Conservation (phyloP, 2,329 filamentous ascomycete species). For the Sporothrix dimorphospora region DNA sequence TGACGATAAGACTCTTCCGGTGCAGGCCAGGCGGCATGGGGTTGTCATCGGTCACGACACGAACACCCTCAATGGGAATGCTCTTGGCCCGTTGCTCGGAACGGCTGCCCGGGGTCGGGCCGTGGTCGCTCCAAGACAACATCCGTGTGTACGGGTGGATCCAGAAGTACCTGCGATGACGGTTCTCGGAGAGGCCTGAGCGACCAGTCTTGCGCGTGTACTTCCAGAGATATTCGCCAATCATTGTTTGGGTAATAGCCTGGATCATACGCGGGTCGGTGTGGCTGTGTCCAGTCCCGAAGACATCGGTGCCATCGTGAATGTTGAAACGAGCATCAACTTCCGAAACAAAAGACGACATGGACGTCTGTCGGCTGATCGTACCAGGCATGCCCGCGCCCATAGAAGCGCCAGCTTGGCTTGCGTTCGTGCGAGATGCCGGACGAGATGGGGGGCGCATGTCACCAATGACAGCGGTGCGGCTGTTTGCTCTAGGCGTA, state of each 20-base stretch:
- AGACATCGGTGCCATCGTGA: slow-evolving; percentile 53
- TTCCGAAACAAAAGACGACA: slow-evolving; percentile 95
- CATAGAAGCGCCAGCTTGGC: slow-evolving; percentile 18
- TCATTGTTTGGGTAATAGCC: slow-evolving; percentile 99
- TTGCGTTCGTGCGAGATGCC: slow-evolving; percentile 37
- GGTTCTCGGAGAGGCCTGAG: slow-evolving; percentile 82
- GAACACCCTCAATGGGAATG: slow-evolving; percentile 88
- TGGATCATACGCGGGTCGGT: slow-evolving; percentile 98
- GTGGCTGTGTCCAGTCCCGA: slow-evolving; percentile 62
- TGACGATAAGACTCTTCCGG: slow-evolving; percentile 87
- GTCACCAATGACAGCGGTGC: slow-evolving; percentile 47
- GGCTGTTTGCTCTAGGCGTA: slow-evolving; percentile 56
- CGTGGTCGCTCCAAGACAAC: slow-evolving; percentile 92
- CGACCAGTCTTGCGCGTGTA: slow-evolving; percentile 95
- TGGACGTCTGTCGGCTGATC: slow-evolving; percentile 71
- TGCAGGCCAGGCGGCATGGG: slow-evolving; percentile 93
- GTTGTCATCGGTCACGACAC: slow-evolving; percentile 92
- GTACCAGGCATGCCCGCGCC: not conserved
- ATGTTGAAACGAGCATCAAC: slow-evolving; percentile 90
- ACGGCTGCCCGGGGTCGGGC: slow-evolving; percentile 77
- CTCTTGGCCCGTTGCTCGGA: slow-evolving; percentile 81
- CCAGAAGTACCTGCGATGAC: slow-evolving; percentile 97
- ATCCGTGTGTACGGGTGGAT: slow-evolving; percentile 97
- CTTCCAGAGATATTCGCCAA: slow-evolving; percentile 98
- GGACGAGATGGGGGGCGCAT: slow-evolving; percentile 53